Base-by-base conservation (phyloP, 2,329 filamentous ascomycete genomes). In the Colletotrichum orbiculare region DNA sequence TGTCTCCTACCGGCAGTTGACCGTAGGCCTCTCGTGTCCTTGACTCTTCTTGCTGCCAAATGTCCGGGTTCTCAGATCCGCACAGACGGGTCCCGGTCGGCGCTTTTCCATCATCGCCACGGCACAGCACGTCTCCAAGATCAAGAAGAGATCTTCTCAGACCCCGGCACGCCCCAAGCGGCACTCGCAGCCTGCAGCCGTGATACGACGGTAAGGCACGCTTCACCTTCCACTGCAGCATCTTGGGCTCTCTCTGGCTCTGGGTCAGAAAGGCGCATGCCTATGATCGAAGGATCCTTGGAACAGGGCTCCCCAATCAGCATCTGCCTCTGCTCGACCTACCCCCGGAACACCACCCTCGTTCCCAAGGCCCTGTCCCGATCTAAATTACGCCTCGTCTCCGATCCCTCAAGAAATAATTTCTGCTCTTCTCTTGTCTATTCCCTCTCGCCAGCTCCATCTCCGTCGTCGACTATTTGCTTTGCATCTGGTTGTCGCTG, bases 331-430 rank as follows among this genome's bases (percentile, higher is more conserved):
- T 47, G 33, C 10, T 25, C 43, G 25, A 43, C 45, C 25, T 13
- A 39, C 34, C 46, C 60, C 53, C 34, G 13, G 17, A 41, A 48
- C 17, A 35, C 48, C 42, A 47, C 49, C 59, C 38, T 25, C 41
- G 34, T 56, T 53, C 48, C 48, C 39, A 54, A 25, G 59, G 43
- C 62, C 58, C 42, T 57, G 52, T 15, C 52, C 63, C 52, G 58
- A 54, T 53, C 64, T 66, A 64, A 66, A 66, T 66, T 66, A 42
- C 63, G 56, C 58, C 47, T 56, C 63, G 33, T 66, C 59, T 52
- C 60, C 39, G 41, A 57, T 66, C 52, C 58, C 33, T 35, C 13
- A 7, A 33, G 25, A 39, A 37, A 47, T 5, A 25, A 25, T 25
- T 34, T 34, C 41, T 17, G 17, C 9, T 41, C 37, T 45, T 54